Evolutionary conservation across 2,329 filamentous ascomycete genomes (phyloP).

Genomic region (Cladobotryum mycophilum): DNA sequence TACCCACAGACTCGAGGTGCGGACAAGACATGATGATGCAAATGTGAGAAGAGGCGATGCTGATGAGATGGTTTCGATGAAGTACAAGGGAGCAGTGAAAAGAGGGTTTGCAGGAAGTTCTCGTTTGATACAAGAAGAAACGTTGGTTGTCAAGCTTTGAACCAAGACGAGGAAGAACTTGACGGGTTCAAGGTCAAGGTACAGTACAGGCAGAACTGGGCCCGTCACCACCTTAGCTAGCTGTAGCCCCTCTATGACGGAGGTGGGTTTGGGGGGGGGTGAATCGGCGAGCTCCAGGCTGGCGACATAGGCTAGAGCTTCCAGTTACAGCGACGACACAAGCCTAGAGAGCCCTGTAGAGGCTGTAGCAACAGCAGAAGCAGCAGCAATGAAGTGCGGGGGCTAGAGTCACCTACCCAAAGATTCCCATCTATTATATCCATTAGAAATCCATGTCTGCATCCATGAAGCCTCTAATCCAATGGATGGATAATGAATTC

Average conservation of each 20-base stretch:
- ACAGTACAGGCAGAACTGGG: background rate
- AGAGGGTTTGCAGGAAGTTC: background rate
- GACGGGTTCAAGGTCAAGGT: background rate
- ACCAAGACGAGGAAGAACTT: background rate
- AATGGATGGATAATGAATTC: no score
- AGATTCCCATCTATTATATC: no score
- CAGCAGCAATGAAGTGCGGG: no score
- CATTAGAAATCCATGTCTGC: no score
- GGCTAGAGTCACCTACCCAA: no score
- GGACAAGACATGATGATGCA: constrained; percentile 36
- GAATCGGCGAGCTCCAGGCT: background rate
- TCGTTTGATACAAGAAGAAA: background rate
- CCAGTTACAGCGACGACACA: no score
- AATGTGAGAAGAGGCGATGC: no score
- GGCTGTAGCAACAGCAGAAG: no score
- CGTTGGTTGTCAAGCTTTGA: background rate
- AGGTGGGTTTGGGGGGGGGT: no score
- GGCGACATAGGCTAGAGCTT: no score
- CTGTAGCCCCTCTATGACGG: constrained; percentile 11
- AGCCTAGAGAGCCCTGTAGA: no score
- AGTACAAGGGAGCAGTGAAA: background rate
- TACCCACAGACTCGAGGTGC: constrained; percentile 40
- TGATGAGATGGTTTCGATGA: background rate
- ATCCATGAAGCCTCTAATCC: no score
- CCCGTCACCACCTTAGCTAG: background rate